Percentiles rank a stretch among this genome's conserved stretches.
These are phyloP conservation scores for Hortiboletus flavorubellus DNA, from an alignment of 768 basidiomycete genomes.

Conservation along the genomic window DNA sequence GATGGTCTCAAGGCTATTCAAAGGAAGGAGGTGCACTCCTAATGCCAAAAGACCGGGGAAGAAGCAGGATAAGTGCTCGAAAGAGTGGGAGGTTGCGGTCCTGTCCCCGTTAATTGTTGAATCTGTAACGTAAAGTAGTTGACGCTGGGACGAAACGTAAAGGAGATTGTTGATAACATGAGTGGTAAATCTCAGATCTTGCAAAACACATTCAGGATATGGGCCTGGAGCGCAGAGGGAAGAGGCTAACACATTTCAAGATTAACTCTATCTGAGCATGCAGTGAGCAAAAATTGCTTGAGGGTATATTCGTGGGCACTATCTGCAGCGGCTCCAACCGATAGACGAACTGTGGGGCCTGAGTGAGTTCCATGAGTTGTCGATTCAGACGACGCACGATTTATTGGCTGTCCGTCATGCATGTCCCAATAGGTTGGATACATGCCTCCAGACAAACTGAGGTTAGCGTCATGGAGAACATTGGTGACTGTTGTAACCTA, in stretches of 20 bases:
- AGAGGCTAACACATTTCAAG: constrained; percentile 61
- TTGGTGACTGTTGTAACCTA: constrained; percentile 51
- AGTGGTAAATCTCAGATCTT: constrained; percentile 61
- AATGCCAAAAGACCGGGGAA: constrained; percentile 72
- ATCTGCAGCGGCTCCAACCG: constrained; percentile 66
- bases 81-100: constrained; percentile 42
- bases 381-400: constrained; percentile 38
- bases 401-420: constrained; percentile 40
- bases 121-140: constrained; percentile 69
- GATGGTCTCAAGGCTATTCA: constrained; percentile 47
- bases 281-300: constrained; percentile 69
- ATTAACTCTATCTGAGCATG: constrained; percentile 53
- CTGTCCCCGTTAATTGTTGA: constrained; percentile 27
- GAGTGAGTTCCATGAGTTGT: neutral
- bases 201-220: constrained; percentile 3
- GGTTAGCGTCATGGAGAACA: constrained; percentile 44
- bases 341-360: constrained; percentile 36
- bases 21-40: constrained; percentile 59
- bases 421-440: constrained; percentile 59
- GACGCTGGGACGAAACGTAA: constrained; percentile 62
- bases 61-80: constrained; percentile 79
- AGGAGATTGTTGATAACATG: constrained; percentile 62
- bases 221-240: neutral
- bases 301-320: constrained; percentile 78
- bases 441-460: constrained; percentile 54